Base-by-base conservation (phyloP, 306 rosid genomes). In the Lathyrus tuberosus region DNA sequence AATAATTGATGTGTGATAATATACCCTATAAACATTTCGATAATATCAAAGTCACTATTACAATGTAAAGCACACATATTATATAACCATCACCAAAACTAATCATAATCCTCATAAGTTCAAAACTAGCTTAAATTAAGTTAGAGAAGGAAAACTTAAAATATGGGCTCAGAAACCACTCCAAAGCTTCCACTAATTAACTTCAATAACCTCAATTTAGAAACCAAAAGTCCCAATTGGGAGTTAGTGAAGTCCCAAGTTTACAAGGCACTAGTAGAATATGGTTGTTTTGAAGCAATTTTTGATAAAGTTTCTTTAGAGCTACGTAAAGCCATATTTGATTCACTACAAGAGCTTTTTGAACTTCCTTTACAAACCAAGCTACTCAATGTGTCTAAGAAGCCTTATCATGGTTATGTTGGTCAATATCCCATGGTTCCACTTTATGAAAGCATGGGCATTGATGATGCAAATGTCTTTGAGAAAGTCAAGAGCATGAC, bases 321-420 rank as follows among this genome's bases (percentile, higher is more conserved):
- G 7, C 64, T 80, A 69, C 57, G 73, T 3, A 82, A 80, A 56
- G 79, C 78, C 14, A 5, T 86, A 26, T 82, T 82, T 30, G 77
- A 26, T 49, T 41, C 76, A 37, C 52, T 79, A 0, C 46, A 86
- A 75, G 83, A 86, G 71, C 87, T 88, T 48, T 91, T 88, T 48
- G 82, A 88, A 67, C 93, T 88, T 20, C 91, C 97, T 71, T 49
- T 88, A 14, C 60, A 88, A 65, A 91, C 86, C 51, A 91, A 91
- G 75, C 8, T 30, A 26, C 76, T 52, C 49, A 88, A 88, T 53
- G 81, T 82, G 43, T 85, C 89, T 12, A 15, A 75, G 49, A 86
- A 83, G 16, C 91, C 86, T 14, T 88, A 10, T 42, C 89, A 88
- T 82, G 96, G 97, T 51, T 91, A 88, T 51, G 76, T 75, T 22